Evolutionary conservation across 2,329 filamentous ascomycete species (phyloP), one percentile per base, ranked within the genome.

Genomic region (Thelonectria blattea): DNA sequence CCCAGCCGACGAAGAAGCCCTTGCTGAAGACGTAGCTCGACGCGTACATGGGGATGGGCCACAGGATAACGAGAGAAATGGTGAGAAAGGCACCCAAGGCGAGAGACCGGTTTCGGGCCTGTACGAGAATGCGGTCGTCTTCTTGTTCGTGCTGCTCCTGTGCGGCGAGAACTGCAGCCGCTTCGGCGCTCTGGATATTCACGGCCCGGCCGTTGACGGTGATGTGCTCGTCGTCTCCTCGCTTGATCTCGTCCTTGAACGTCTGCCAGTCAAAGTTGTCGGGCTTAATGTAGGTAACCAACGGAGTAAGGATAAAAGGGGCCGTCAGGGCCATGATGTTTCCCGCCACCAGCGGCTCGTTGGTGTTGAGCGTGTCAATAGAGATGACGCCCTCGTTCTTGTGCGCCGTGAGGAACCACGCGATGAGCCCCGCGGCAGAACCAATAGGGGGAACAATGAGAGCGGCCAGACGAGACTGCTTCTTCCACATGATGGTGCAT

Each of bases 401-500:
- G 22, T 61, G 54, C 7, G 88, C 83, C 0, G 88, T 91, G 2
- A 91, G 88, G 6, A 91, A 82, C 89, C 89, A 92, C 27, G 87
- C 87, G 62, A 87, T 86, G n/a, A 91, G 76, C 3, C 87, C 85
- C 65, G 85, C 86, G 15, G 76, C 78, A 3, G 91, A 81, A 10
- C 88, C 89, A 2, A 91, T 79, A 1, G 85, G 80, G 0, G 89
- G 89, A 0, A 85, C 84, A n/a, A 87, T 78, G 5, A 85, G 85
- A 0, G 88, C 89, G 1, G 89, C 88, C 66, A 83, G 83, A 78
- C 84, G 85, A 65, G 89, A 91, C 73, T 94, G 91, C 2, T 88
- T 85, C 54, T 84, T 85, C 91, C 91, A 96, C 64, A 92, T 81
- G 0, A 96, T 83, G 0, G 91, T 90, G 64, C 95, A 80, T 0